Percentiles rank a stretch among this genome's conserved stretches.
Evolutionary conservation across 2,329 filamentous ascomycete species (phyloP).

Genomic region (Ophiocordyceps camponoti-saundersi): DNA sequence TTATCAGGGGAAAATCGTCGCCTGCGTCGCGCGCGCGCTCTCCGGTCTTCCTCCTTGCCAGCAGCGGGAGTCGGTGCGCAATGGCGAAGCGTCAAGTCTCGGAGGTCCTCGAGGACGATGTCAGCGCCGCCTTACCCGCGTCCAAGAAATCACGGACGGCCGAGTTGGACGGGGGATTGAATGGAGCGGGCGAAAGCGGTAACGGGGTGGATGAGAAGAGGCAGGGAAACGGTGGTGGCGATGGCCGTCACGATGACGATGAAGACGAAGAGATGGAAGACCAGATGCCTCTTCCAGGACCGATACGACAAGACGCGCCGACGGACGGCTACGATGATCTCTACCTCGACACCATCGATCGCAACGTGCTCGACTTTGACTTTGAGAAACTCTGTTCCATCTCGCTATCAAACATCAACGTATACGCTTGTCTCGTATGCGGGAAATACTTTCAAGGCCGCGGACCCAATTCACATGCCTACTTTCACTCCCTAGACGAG

Average conservation of each 20-base stretch:
- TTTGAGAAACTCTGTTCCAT: slow-evolving; percentile 98
- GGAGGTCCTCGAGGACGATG: slow-evolving; percentile 40
- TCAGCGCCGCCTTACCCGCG: slow-evolving; percentile 36
- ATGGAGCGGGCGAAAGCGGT: slow-evolving; percentile 3
- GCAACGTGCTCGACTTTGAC: slow-evolving; percentile 87
- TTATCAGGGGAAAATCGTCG: background rate
- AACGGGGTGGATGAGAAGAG: slow-evolving; percentile 2
- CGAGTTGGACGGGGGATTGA: slow-evolving; percentile 16
- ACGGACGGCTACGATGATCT: slow-evolving; percentile 84
- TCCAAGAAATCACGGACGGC: slow-evolving; percentile 40
- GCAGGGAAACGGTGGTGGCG: slow-evolving; percentile 6
- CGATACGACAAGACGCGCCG: slow-evolving; percentile 57
- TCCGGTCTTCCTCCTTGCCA: background rate
- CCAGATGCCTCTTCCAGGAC: slow-evolving; percentile 20
- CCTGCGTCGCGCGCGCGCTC: no score
- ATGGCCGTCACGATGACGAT: slow-evolving; percentile 13
- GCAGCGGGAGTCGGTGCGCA: background rate
- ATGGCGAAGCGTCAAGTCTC: slow-evolving; percentile 42
- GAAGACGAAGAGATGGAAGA: slow-evolving; percentile 24
- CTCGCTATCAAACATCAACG: slow-evolving; percentile 93
- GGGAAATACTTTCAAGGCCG: slow-evolving; percentile 96
- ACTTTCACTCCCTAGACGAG: slow-evolving; percentile 91
- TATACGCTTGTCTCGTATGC: slow-evolving; percentile 93
- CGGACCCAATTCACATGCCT: slow-evolving; percentile 86
- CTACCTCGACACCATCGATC: slow-evolving; percentile 93